A percentile compares a stretch with the other conserved stretches of the same genome.
phyloP scores from a whole-genome alignment of 495 filamentous ascomycete genomes.

The Aspergillus nidulans region DNA sequence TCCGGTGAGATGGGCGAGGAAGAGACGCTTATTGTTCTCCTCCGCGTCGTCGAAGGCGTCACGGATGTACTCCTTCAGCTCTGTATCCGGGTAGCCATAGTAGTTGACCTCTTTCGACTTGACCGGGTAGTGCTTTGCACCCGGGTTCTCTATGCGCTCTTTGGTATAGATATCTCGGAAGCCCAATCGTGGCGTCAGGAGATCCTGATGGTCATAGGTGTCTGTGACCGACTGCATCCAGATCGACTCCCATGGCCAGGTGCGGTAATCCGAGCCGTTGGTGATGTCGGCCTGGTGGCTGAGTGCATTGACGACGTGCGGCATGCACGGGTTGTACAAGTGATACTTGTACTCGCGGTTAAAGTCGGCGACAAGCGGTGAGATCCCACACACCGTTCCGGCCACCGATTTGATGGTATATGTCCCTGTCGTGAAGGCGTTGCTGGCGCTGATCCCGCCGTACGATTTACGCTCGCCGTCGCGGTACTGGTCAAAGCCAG shows the following conservation, averaged over 20 bases:
- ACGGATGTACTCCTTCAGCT: slow-evolving; percentile 42
- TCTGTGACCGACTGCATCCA: slow-evolving; percentile 50
- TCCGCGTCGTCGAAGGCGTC: slow-evolving; percentile 45
- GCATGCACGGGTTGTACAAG: slow-evolving; percentile 48
- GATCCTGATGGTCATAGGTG: slow-evolving; percentile 42
- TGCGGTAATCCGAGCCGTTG: slow-evolving; percentile 22
- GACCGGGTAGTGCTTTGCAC: slow-evolving; percentile 34
- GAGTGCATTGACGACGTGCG: slow-evolving; percentile 39
- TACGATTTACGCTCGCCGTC: slow-evolving; percentile 14
- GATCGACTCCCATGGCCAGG: slow-evolving; percentile 41
- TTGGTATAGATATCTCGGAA: slow-evolving; percentile 37
- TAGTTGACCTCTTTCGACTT: slow-evolving; percentile 43
- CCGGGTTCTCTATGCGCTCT: slow-evolving; percentile 34
- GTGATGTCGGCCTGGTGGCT: slow-evolving; percentile 27
- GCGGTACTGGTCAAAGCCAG: slow-evolving; percentile 32
- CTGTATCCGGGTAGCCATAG: slow-evolving; percentile 46
- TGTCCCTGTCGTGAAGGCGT: slow-evolving; percentile 40
- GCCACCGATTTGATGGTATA: slow-evolving; percentile 46
- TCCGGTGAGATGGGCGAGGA: slow-evolving; percentile 46
- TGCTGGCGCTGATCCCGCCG: slow-evolving; percentile 42
- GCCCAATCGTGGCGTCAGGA: slow-evolving; percentile 37
- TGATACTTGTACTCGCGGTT: slow-evolving; percentile 44
- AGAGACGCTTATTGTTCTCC: slow-evolving; percentile 37
- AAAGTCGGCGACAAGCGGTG: slow-evolving; percentile 46
- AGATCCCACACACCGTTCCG: slow-evolving; percentile 45